These are phyloP conservation scores for Wickerhamomyces rabaulensis DNA, from an alignment of 805 yeast species.

Conservation along the genomic window DNA sequence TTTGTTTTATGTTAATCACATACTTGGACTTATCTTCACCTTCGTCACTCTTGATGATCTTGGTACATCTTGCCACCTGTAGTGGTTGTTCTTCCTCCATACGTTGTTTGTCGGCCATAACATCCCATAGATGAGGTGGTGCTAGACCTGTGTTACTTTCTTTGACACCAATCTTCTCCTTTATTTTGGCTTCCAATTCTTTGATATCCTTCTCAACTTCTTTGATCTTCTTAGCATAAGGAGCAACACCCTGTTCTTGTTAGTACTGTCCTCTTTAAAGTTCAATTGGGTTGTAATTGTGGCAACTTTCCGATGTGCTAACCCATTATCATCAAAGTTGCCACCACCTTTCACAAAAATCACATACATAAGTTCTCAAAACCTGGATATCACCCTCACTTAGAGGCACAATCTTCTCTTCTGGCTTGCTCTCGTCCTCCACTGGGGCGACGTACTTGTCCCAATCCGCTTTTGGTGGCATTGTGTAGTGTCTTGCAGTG, in stretches of 20 bases:
- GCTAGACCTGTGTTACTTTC: conserved; percentile 98
- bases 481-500: conserved; percentile 26
- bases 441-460: conserved; percentile 91
- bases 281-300: conserved; percentile 1
- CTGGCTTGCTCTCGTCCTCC: conserved; percentile 53
- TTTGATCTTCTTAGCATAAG: conserved; percentile 80
- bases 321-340: background rate
- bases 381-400: conserved; percentile 97
- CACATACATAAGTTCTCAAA: conserved; percentile 72
- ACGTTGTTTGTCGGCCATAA: conserved; percentile 90
- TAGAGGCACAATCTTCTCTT: conserved; percentile 77
- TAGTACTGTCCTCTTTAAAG: conserved; percentile 4
- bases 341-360: background rate
- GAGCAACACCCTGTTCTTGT: conserved; percentile 75
- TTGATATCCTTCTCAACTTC: conserved; percentile 82
- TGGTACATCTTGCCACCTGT: conserved; percentile 98
- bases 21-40: conserved; percentile 85
- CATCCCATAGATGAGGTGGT: conserved; percentile 96
- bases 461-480: conserved; percentile 99
- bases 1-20: conserved; percentile 94
- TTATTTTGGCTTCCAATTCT: conserved; percentile 78
- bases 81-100: conserved; percentile 92
- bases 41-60: conserved; percentile 67
- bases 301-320: background rate
- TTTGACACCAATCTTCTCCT: conserved; percentile 89